Evolutionary conservation across 2,329 filamentous ascomycete species (phyloP).

Genomic region (Chrysoporthe deuterocubensis): DNA sequence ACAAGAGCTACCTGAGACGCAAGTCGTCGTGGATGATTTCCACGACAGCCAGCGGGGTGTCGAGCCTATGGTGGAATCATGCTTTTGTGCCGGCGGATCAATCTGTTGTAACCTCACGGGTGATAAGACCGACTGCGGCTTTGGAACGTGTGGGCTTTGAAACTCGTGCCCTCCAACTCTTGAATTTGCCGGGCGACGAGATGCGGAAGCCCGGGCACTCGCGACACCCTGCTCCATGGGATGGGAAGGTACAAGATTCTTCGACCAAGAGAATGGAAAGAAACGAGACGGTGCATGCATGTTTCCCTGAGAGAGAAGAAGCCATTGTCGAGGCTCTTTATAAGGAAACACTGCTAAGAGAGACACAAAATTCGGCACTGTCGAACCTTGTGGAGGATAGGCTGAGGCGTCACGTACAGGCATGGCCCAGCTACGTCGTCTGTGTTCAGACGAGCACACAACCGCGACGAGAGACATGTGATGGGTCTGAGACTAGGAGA

Average conservation of each 20-base stretch:
- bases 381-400: not conserved
- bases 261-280: not conserved
- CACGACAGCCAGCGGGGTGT: not conserved
- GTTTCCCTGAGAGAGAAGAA: not conserved
- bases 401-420: not conserved
- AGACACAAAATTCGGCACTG: not conserved
- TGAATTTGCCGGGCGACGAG: not conserved
- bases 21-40: not conserved
- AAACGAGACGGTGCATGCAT: not conserved
- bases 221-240: not conserved
- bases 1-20: not conserved
- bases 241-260: not conserved
- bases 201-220: not conserved
- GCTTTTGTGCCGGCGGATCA: slow-evolving; percentile 30
- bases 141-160: slow-evolving; percentile 35
- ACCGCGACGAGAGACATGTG: not conserved
- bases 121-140: slow-evolving; percentile 20
- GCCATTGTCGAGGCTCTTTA: not conserved
- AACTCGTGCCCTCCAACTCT: not conserved
- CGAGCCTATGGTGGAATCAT: slow-evolving; percentile 14
- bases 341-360: not conserved
- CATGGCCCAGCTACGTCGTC: not conserved
- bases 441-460: not conserved
- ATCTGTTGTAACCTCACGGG: slow-evolving; percentile 25
- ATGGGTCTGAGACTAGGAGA: not conserved